Conservation (phyloP, 2,329 filamentous ascomycete species). For the Pseudogymnoascus sp. region DNA sequence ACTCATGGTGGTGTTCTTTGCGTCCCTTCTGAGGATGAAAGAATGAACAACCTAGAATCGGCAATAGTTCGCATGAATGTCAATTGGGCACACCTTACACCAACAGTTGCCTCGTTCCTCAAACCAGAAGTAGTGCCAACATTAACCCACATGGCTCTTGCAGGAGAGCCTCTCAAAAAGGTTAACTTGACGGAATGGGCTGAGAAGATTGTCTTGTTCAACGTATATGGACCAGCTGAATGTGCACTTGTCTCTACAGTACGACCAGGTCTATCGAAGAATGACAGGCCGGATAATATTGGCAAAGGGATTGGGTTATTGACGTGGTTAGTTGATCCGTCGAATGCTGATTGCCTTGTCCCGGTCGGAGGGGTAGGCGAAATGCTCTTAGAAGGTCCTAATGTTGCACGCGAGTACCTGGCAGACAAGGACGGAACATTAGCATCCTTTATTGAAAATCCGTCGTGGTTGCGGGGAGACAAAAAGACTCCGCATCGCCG, state of each 20-base stretch:
- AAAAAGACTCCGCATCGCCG: background rate
- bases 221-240: conserved; percentile 73
- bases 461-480: conserved; percentile 5
- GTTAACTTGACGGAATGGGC: conserved; percentile 27
- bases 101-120: conserved; percentile 16
- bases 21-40: conserved; percentile 18
- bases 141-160: conserved; percentile 12
- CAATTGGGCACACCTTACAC: conserved; percentile 18
- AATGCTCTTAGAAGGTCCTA: conserved; percentile 14
- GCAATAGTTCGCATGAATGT: conserved; percentile 16
- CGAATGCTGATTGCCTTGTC: conserved; percentile 8
- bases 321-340: conserved; percentile 14
- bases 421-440: conserved; percentile 12
- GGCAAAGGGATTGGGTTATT: background rate
- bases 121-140: conserved; percentile 13
- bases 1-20: conserved; percentile 19
- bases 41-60: conserved; percentile 17
- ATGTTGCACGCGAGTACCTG: conserved; percentile 14
- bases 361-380: conserved; percentile 14
- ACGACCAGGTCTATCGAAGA: background rate
- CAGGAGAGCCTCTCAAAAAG: conserved; percentile 50
- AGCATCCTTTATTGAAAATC: conserved; percentile 13
- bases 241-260: conserved; percentile 36
- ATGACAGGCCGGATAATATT: background rate
- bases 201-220: conserved; percentile 30